Evolutionary conservation across 2,329 filamentous ascomycete genomes (phyloP), one percentile per base, ranked within the genome.

Genomic region (Aureobasidium sp.): DNA sequence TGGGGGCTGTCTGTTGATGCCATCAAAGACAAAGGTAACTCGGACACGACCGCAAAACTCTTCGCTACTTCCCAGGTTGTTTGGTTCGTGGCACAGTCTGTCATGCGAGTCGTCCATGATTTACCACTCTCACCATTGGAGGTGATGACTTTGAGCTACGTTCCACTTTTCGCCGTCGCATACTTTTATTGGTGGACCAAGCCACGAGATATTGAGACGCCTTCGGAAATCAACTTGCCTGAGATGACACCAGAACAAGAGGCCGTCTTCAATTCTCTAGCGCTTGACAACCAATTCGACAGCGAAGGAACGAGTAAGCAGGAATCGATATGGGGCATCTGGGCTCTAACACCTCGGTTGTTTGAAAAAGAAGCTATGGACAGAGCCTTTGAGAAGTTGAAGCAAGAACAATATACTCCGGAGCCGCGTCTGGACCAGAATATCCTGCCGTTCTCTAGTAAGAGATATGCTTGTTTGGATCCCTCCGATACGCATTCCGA

Each of bases 121-220:
- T 67, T 75, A 22, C 69, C 71, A 8, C 68, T 75, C 2, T 70
- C 71, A 17, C 71, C 70, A 17, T 66, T 76, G 1, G 74, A 75
- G 52, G 68, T 72, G 7, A 74, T 72, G 68, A 71, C 72, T 6
- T 66, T 75, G 12, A 71, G 71, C 37, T 74, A 74, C 57, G 69
- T 75, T n/a, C 70, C 72, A 24, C 67, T 72, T 19, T 70, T 74
- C 61, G 68, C 69, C 0, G 64, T 70, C 9, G 73, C 72, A 4
- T 73, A 73, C 59, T 69, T 69, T 60, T 71, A 70, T 50, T 75
- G 74, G 73, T 72, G 71, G 67, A 61, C 70, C 54, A 75, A 75
- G 57, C 74, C 73, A 1, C 71, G 71, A 54, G 72, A 75, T 64
- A 70, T 76, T 17, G 65, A 68, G 61, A 71, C 70, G 15, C 69